Conservation (phyloP, 2,329 filamentous ascomycete species). For the Pseudohalonectria lignicola region DNA sequence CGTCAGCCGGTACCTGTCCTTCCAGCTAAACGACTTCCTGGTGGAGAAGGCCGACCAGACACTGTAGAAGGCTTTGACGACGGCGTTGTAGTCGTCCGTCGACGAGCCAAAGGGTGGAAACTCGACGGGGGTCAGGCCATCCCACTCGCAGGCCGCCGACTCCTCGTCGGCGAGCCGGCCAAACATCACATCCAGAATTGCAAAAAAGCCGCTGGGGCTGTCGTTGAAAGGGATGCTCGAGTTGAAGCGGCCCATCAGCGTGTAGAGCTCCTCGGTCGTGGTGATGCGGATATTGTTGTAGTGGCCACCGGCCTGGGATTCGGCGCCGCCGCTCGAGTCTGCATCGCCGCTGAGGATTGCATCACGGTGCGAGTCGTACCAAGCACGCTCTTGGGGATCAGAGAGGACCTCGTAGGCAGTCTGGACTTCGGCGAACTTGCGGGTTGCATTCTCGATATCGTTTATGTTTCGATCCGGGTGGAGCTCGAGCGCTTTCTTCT, state of each 20-base stretch:
- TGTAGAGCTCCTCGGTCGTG: slow-evolving; percentile 67
- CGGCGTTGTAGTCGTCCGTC: slow-evolving; percentile 62
- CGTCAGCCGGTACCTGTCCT: slow-evolving; percentile 69
- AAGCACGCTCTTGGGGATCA: slow-evolving; percentile 87
- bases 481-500: slow-evolving; percentile 79
- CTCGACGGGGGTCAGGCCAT: slow-evolving; percentile 44
- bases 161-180: slow-evolving; percentile 74
- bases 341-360: slow-evolving; percentile 59
- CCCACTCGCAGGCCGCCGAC: slow-evolving; percentile 59
- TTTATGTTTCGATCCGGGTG: slow-evolving; percentile 92
- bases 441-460: slow-evolving; percentile 73
- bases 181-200: slow-evolving; percentile 66
- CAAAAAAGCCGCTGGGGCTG: slow-evolving; percentile 73
- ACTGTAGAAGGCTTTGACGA: slow-evolving; percentile 72
- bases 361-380: slow-evolving; percentile 93
- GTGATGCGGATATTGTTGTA: slow-evolving; percentile 63
- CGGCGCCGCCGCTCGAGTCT: slow-evolving; percentile 19
- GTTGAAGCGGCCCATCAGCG: slow-evolving; percentile 71
- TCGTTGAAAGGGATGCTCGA: slow-evolving; percentile 71
- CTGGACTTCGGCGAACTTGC: slow-evolving; percentile 82
- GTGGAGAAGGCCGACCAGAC: slow-evolving; percentile 76
- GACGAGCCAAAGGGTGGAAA: slow-evolving; percentile 79
- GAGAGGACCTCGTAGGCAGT: slow-evolving; percentile 93
- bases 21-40: slow-evolving; percentile 79
- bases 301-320: slow-evolving; percentile 22